Percentiles rank a stretch among this genome's conserved stretches.
Evolutionary conservation across 2,329 filamentous ascomycete species (phyloP).

Genomic region (Fusarium xyrophilum): DNA sequence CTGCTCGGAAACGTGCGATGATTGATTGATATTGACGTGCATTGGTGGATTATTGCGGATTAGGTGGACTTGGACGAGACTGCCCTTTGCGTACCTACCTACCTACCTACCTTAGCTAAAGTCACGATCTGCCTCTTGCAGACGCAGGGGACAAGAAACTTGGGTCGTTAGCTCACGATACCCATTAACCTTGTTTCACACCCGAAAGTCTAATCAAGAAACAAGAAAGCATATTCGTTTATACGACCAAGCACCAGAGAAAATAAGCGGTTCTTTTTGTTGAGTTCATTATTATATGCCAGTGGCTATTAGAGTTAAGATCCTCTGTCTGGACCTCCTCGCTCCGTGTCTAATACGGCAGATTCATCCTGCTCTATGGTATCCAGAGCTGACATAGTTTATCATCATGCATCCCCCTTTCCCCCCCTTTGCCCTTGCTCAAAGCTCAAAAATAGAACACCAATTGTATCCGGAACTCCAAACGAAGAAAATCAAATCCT

Average conservation of each 20-base stretch:
- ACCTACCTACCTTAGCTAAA: background rate
- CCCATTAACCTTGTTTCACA: background rate
- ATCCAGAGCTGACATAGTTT: constrained; percentile 33
- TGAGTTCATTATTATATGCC: constrained; percentile 10
- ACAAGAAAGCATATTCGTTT: background rate
- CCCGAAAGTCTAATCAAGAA: constrained; percentile 11
- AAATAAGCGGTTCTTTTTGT: background rate
- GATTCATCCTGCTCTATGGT: constrained; percentile 18
- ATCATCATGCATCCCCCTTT: constrained; percentile 23
- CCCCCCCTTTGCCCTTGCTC: background rate
- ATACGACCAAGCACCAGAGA: background rate
- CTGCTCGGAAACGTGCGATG: constrained; percentile 11
- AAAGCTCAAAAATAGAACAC: constrained; percentile 6
- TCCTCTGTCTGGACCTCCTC: constrained; percentile 17
- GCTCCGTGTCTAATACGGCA: constrained; percentile 23
- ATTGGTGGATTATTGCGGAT: constrained; percentile 3
- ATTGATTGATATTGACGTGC: constrained; percentile 19
- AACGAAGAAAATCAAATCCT: constrained; percentile 29
- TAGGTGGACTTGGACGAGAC: background rate
- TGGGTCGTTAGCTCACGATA: constrained; percentile 3
- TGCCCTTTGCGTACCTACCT: background rate
- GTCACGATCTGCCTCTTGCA: constrained; percentile 13
- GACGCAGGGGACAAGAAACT: background rate
- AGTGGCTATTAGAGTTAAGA: constrained; percentile 24
- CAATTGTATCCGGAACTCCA: constrained; percentile 29